Evolutionary conservation across 129 eudicot genomes (phyloP), one percentile per base, ranked within the genome.

Genomic region (Chrysanthemum seticuspe): DNA sequence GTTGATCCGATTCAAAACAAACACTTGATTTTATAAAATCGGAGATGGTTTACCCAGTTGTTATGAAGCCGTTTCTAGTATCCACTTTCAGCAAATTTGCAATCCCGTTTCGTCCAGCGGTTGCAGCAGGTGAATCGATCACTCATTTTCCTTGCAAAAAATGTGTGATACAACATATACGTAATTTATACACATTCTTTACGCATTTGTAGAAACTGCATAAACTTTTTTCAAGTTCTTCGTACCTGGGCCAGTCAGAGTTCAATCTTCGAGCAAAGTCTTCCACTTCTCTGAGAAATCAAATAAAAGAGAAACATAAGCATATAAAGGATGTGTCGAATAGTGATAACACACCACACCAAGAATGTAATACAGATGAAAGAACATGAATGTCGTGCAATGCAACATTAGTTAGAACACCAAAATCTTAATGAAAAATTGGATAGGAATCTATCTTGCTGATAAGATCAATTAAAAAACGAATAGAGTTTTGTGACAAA

Each of bases 171-270:
- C n/a, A n/a, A n/a, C n/a, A n/a, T n/a, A n/a, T n/a, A n/a, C n/a
- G n/a, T n/a, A n/a, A n/a, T n/a, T n/a, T n/a, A n/a, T n/a, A n/a
- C n/a, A n/a, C n/a, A n/a, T n/a, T n/a, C n/a, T n/a, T n/a, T n/a
- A n/a, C n/a, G n/a, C n/a, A n/a, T n/a, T n/a, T n/a, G n/a, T n/a
- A n/a, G n/a, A n/a, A n/a, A n/a, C n/a, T n/a, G n/a, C n/a, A n/a
- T n/a, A n/a, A n/a, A n/a, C n/a, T n/a, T n/a, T n/a, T n/a, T n/a
- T n/a, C n/a, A n/a, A n/a, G n/a, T n/a, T n/a, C n/a, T n/a, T n/a
- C n/a, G n/a, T n/a, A n/a, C n/a, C n/a, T n/a, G n/a, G 90, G 91
- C 93, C 96, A 89, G 66, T 87, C 86, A 6, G 92, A 87, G 67
- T 87, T 90, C 82, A 90, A 78, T 79, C 96, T 85, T 74, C 96